These are phyloP conservation scores for Ilyonectria sp. DNA, from an alignment of 2,329 filamentous ascomycete genomes.

Conservation along the genomic window DNA sequence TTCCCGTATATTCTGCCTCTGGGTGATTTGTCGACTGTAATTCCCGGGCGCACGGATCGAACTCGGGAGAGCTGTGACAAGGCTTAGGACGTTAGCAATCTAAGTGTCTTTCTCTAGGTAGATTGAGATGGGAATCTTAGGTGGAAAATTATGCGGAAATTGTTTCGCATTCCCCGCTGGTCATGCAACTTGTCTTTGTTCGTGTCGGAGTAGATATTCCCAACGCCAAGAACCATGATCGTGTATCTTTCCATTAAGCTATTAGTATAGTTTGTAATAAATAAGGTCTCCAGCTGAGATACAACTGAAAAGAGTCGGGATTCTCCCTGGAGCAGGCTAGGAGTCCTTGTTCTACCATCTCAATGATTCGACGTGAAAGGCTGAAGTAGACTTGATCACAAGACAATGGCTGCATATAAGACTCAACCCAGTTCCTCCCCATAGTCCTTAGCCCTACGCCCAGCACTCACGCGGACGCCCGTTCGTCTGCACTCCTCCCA, in stretches of 20 bases:
- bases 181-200: background rate
- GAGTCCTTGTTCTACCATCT: background rate
- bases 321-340: background rate
- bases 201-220: background rate
- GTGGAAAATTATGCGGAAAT: background rate
- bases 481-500: background rate
- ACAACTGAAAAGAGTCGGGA: background rate
- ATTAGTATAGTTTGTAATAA: too few relatives aligned
- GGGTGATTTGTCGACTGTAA: conserved; percentile 63
- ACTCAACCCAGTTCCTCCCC: background rate
- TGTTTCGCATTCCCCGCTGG: too few relatives aligned
- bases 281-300: background rate
- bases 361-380: background rate
- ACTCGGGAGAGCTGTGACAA: conserved; percentile 12
- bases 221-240: background rate
- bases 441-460: background rate
- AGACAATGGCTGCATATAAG: too few relatives aligned
- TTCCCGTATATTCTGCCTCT: conserved; percentile 66
- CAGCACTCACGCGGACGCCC: conserved; percentile 3
- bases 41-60: conserved; percentile 46
- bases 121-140: background rate
- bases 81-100: conserved; percentile 12
- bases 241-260: too few relatives aligned
- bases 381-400: background rate
- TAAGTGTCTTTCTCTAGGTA: background rate